Conservation (phyloP, 345 rosid species). For the Eucalyptus guilfoylei region DNA sequence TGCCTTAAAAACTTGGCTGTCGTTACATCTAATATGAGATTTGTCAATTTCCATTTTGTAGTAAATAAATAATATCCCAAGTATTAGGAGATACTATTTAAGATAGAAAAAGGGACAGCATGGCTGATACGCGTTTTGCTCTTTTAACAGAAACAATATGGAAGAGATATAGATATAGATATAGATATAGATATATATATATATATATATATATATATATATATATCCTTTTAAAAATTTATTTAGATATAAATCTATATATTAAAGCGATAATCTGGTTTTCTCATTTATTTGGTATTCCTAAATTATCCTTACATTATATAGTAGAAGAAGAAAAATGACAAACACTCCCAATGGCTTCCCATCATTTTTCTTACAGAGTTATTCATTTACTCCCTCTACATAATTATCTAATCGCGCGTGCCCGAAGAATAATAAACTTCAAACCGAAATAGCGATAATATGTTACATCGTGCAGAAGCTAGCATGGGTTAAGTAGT, state of each 20-base stretch:
- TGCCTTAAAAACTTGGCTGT: not conserved
- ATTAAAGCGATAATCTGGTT: not conserved
- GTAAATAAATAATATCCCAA: not conserved
- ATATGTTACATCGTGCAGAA: not conserved
- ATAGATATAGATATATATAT: no score
- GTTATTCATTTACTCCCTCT: not conserved
- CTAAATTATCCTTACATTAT: not conserved
- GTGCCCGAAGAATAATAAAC: not conserved
- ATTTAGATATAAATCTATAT: not conserved
- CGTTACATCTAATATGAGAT: not conserved
- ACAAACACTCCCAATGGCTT: not conserved
- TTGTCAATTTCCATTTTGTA: not conserved
- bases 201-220: no score
- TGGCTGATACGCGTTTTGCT: not conserved
- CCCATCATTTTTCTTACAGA: not conserved
- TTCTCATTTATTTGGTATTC: not conserved
- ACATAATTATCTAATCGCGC: not conserved
- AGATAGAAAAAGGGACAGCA: not conserved
- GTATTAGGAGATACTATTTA: not conserved
- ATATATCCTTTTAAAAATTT: not conserved
- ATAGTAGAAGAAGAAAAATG: not conserved
- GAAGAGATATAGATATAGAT: not conserved
- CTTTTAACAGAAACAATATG: not conserved
- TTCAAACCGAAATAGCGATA: not conserved
- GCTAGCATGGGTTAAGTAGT: not conserved